These are phyloP conservation scores for Penicillium olsonii DNA, from an alignment of 2,329 filamentous ascomycete species.

Conservation along the genomic window DNA sequence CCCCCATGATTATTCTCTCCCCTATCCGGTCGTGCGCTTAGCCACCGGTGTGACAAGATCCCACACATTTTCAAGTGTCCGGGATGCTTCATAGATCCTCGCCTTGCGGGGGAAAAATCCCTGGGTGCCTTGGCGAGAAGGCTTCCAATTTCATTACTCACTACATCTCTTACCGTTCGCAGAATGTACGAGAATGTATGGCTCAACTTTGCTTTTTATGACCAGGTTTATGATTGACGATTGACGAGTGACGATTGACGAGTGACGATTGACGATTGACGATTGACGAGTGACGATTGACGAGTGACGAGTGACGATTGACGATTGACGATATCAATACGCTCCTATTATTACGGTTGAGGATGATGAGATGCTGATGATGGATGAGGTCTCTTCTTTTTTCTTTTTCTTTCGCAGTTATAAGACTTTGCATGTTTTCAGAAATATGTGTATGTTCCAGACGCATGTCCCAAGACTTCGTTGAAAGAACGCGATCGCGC, in stretches of 20 bases:
- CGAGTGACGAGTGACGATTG: constrained; percentile 2
- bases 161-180: constrained; percentile 17
- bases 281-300: neutral
- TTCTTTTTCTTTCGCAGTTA: constrained; percentile 11
- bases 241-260: constrained; percentile 8
- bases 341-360: constrained; percentile 12
- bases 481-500: constrained; percentile 5
- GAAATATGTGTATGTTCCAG: constrained; percentile 31
- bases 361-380: constrained; percentile 1
- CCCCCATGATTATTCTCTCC: constrained; percentile 39
- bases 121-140: too few species aligned
- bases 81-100: neutral
- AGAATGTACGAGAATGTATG: constrained; percentile 23
- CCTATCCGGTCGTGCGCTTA: constrained; percentile 38
- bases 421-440: constrained; percentile 11
- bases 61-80: neutral
- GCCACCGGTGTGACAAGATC: neutral
- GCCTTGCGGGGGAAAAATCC: neutral
- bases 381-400: neutral
- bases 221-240: constrained; percentile 7
- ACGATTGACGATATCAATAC: neutral
- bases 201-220: constrained; percentile 7
- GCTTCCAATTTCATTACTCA: constrained; percentile 3
- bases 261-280: constrained; percentile 4
- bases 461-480: constrained; percentile 21